Base-by-base conservation (phyloP, 495 filamentous ascomycete genomes). In the Penicillium mononematosum region DNA sequence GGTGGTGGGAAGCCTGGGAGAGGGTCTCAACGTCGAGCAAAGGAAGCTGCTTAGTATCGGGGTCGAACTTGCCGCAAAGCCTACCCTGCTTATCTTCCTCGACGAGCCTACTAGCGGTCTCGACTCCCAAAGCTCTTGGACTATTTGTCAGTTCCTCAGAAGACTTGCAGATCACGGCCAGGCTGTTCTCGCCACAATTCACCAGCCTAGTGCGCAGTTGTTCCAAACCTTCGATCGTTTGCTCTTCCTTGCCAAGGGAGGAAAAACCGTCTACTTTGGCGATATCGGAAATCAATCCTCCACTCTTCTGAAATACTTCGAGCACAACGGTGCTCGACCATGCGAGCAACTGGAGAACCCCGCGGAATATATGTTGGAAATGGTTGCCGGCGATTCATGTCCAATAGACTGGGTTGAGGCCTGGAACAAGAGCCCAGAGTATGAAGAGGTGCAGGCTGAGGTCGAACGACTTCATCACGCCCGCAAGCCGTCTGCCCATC, bases 191-290 rank as follows among this genome's bases (percentile, higher is more conserved):
- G 91, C 88, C 63, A 96, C 92, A 3, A 96, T 98, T 53, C 93
- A 98, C 70, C 93, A 98, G 68, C 91, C 91, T 1, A 92, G 88
- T 2, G 90, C 90, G 31, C 85, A 92, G 67, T 78, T 98, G 43
- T 95, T 98, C 75, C 88, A 96, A 65, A 83, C 88, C 44, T 98
- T 98, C 64, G 92, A 98, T 69, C 84, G 89, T 19, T 77, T 98
- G 10, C 76, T 95, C 17, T 92, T 96, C 75, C 77, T 96, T 36
- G 85, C 85, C 4, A 86, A 84, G 52, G 91, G 90, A 31, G 92
- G 92, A 29, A 83, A 79, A 58, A 90, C 90, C 0, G 88, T 96
- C 38, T 96, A 96, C 73, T 96, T 92, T 69, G 91, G 91, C 36
- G 86, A 90, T 4, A 88, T 96, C 50, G 91, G 91, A 36, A 70